Evolutionary conservation across 257 asterid genomes (phyloP), one percentile per base, ranked within the genome.

Genomic region (Primulina tabacum): DNA sequence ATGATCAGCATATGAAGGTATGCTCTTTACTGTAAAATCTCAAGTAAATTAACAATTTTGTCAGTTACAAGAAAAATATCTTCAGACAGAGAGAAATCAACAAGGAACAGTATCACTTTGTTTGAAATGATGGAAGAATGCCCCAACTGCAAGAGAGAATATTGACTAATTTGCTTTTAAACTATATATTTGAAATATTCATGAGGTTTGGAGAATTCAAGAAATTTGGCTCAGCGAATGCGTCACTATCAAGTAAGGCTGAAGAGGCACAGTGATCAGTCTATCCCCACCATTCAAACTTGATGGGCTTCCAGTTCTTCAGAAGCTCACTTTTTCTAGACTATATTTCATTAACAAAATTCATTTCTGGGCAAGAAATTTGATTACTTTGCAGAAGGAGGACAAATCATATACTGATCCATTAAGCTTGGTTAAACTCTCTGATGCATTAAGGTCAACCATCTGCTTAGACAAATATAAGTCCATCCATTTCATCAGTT

Each of bases 1-100:
- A 40, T 68, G 69, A 74, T 71, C 70, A 56, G 57, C 55, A 8
- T 43, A 35, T 17, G 35, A 56, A 43, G 52, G 69, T 30, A 50
- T 57, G 33, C 40, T 37, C 52, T 53, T 38, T 26, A 53, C 64
- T 14, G 18, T 9, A 20, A 53, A 55, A 52, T 17, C 60, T 37
- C 56, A 20, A 17, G 65, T 20, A 67, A 34, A 26, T 63, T 34
- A 66, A 38, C 68, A 33, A 30, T 20, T 50, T 52, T 30, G 50
- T 77, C 74, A 26, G 4, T 32, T 64, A 14, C 16, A 71, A 20
- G 52, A 10, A 68, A 28, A 52, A 71, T 24, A 61, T 12, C 62
- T 29, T 7, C 61, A 28, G 10, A 16, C 34, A 28, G 9, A 16
- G 11, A 62, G 21, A 7, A 33, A 62, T 10, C 40, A n/a, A 34